Conservation (phyloP, 148 eudicot species). For the Vaccinium myrtillus region DNA sequence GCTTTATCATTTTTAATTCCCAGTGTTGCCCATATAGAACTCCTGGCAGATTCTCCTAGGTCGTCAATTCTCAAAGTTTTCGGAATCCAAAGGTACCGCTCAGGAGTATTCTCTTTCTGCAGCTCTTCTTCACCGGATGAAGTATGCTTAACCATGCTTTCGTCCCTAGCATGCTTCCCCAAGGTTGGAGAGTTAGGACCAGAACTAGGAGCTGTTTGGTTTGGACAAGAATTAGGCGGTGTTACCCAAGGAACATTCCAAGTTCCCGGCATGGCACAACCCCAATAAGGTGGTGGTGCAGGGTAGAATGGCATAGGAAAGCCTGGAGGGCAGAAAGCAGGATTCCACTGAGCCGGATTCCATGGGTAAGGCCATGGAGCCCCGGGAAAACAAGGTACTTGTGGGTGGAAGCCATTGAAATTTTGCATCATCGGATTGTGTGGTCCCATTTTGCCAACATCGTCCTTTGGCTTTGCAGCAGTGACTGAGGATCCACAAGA, state of each 20-base stretch:
- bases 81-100: conserved; percentile 46
- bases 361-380: conserved; percentile 36
- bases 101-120: conserved; percentile 30
- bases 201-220: conserved; percentile 23
- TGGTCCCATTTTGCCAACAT: conserved; percentile 13
- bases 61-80: conserved; percentile 65
- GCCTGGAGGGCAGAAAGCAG: conserved; percentile 28
- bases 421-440: conserved; percentile 15
- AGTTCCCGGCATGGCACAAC: conserved; percentile 27
- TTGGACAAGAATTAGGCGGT: conserved; percentile 21
- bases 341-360: conserved; percentile 36
- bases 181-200: conserved; percentile 40
- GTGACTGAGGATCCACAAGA: conserved; percentile 24
- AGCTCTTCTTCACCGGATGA: conserved; percentile 18
- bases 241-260: conserved; percentile 32
- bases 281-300: conserved; percentile 40
- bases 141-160: conserved; percentile 4
- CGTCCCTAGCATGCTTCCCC: conserved; percentile 69
- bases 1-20: conserved; percentile 44
- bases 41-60: conserved; percentile 65
- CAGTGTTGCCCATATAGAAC: conserved; percentile 60
- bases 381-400: conserved; percentile 25
- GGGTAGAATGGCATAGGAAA: conserved; percentile 40
- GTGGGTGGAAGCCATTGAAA: conserved; percentile 24
- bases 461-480: conserved; percentile 18